A percentile compares a stretch with the other conserved stretches of the same genome.
Evolutionary conservation across 371 early-diverging fungal genomes (phyloP).

Genomic region (Apophysomyces elegans): DNA sequence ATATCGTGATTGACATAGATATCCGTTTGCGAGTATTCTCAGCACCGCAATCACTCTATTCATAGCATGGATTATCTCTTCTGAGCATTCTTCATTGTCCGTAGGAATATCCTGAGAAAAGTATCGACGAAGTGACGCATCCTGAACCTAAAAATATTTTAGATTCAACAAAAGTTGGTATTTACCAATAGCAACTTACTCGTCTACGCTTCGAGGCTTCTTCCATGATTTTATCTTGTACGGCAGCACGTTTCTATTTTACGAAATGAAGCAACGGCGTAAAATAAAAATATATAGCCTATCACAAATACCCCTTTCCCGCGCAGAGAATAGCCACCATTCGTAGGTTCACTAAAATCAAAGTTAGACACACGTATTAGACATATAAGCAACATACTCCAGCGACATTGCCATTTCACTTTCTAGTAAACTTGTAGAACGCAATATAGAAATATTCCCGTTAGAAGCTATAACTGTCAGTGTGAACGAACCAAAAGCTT

Average conservation of each 20-base stretch:
- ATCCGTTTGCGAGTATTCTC: slow-evolving; percentile 35
- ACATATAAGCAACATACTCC: no score
- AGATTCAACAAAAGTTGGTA: background rate
- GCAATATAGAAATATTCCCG: no score
- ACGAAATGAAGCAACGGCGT: no score
- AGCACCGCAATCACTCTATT: slow-evolving; percentile 35
- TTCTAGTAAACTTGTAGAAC: no score
- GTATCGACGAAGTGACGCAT: background rate
- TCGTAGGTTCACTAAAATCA: no score
- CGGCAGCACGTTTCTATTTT: background rate
- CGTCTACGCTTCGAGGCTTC: background rate
- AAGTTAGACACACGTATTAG: no score
- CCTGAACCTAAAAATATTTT: background rate
- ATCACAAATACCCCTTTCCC: no score
- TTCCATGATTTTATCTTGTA: background rate
- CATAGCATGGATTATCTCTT: slow-evolving; percentile 33
- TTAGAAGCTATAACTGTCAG: background rate
- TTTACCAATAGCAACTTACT: background rate
- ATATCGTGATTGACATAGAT: slow-evolving; percentile 37
- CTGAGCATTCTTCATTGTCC: background rate
- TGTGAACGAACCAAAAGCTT: background rate
- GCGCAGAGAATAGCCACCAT: no score
- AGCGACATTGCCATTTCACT: no score
- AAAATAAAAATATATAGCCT: no score
- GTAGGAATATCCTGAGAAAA: background rate